Evolutionary conservation across 768 basidiomycete species (phyloP), one percentile per base, ranked within the genome.

Genomic region (Chalciporus piperatus): DNA sequence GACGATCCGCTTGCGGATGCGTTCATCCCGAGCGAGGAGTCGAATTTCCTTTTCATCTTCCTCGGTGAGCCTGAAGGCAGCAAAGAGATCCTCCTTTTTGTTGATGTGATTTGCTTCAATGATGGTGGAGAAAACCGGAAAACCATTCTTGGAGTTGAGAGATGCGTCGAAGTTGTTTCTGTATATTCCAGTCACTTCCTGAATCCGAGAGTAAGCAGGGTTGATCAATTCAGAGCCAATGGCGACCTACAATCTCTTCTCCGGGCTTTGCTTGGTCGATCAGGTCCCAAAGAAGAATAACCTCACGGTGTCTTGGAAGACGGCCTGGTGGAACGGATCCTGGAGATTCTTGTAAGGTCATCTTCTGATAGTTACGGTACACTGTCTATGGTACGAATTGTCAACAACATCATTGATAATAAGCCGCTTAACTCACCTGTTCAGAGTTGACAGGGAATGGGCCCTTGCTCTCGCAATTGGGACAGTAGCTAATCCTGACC

Each of bases 131-230:
- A 99, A 99, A 28, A 99, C 97, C 2, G 97, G 97, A 75, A 99
- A 99, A 7, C 97, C 97, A 60, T 99, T 98, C 74, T 98, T 98
- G 23, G 92, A 85, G 69, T 99, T 99, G 60, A 99, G 82, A 3
- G 95, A 92, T 19, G 96, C 94, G 65, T 98, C 97, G 55, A 98
- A 99, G 70, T 98, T 98, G 74, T 99, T 99, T 59, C 95, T 85
- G 69, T 99, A 99, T 58, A 98, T 84, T 44, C 96, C 97, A 13
- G 97, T 98, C 17, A 98, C 85, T 80, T 99, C 97, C 94, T 96
- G 58, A 48, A 43, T 45, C 35, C 20, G 7, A 19, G 25, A 22
- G 48, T 62, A 45, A 66, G 55, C 52, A 22, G 13, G 6, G 23
- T 37, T 8, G 41, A 50, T 35, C 9, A 7, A 42, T 19, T 12